phyloP scores from a whole-genome alignment of 495 filamentous ascomycete genomes.

The Aspergillus baeticus region DNA sequence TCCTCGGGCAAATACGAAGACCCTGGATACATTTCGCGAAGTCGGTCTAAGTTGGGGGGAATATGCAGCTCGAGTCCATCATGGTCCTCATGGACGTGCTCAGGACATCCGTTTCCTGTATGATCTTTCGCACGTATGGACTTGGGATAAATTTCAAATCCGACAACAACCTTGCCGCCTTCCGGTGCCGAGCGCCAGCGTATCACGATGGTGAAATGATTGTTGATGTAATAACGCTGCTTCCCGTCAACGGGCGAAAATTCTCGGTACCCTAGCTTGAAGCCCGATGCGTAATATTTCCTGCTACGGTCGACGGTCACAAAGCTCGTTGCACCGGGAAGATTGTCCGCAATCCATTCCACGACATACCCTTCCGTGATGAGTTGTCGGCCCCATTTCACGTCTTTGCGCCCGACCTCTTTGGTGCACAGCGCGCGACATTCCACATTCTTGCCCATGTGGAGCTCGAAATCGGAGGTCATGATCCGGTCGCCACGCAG shows the following conservation, averaged over 20 bases:
- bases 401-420: constrained; percentile 60
- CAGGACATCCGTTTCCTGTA: constrained; percentile 63
- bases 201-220: constrained; percentile 87
- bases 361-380: constrained; percentile 83
- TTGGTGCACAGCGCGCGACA: constrained; percentile 75
- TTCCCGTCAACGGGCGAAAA: constrained; percentile 57
- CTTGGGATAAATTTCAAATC: constrained; percentile 91
- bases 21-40: constrained; percentile 55
- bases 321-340: constrained; percentile 90
- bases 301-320: constrained; percentile 84
- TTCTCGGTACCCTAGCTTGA: constrained; percentile 85
- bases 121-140: constrained; percentile 67
- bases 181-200: constrained; percentile 75
- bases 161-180: constrained; percentile 81
- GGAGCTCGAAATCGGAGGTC: constrained; percentile 82
- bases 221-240: constrained; percentile 79
- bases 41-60: constrained; percentile 56
- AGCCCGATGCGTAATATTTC: constrained; percentile 94
- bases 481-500: constrained; percentile 88
- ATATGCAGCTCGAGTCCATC: constrained; percentile 68
- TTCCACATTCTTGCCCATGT: constrained; percentile 76
- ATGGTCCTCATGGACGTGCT: constrained; percentile 59
- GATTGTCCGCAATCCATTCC: constrained; percentile 96
- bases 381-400: constrained; percentile 71
- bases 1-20: constrained; percentile 58